A percentile compares a stretch with the other conserved stretches of the same genome.
Conservation (phyloP, 805 yeast genomes). For the Grigorovia humatica region DNA sequence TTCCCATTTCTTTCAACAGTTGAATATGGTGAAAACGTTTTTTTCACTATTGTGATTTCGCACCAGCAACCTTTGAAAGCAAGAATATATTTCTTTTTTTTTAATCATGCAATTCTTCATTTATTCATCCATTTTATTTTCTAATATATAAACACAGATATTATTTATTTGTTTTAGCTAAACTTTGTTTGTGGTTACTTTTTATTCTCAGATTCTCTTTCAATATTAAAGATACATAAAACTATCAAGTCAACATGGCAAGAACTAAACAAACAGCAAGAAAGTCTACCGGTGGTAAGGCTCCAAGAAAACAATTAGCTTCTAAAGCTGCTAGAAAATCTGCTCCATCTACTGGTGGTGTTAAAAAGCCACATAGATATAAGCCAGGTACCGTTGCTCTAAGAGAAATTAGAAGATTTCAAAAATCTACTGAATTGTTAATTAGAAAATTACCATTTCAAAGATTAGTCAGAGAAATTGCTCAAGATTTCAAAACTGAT, state of each 20-base stretch:
- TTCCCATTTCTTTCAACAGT: background rate
- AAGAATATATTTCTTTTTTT: too few species aligned
- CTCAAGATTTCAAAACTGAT: conserved; percentile 87
- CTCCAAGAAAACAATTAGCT: conserved; percentile 89
- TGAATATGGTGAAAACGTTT: background rate
- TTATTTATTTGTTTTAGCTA: background rate
- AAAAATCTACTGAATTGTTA: conserved; percentile 87
- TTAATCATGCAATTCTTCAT: too few species aligned
- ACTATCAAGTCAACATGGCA: conserved; percentile 42
- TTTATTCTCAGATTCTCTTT: background rate
- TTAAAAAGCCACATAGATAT: conserved; percentile 90
- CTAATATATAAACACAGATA: too few species aligned
- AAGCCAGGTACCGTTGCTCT: conserved; percentile 96
- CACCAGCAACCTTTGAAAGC: too few species aligned
- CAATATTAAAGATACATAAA: background rate
- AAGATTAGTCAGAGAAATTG: conserved; percentile 91
- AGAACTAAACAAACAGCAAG: conserved; percentile 92
- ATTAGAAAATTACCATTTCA: conserved; percentile 97
- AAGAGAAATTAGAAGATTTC: conserved; percentile 96
- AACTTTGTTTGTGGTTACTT: too few species aligned
- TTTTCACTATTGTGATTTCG: too few species aligned
- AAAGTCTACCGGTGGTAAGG: conserved; percentile 93
- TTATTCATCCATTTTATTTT: too few species aligned
- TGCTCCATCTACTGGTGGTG: conserved; percentile 89
- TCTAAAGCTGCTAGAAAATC: conserved; percentile 91